phyloP scores from a whole-genome alignment of 305 asterid species.

The Solanum hybrid region DNA sequence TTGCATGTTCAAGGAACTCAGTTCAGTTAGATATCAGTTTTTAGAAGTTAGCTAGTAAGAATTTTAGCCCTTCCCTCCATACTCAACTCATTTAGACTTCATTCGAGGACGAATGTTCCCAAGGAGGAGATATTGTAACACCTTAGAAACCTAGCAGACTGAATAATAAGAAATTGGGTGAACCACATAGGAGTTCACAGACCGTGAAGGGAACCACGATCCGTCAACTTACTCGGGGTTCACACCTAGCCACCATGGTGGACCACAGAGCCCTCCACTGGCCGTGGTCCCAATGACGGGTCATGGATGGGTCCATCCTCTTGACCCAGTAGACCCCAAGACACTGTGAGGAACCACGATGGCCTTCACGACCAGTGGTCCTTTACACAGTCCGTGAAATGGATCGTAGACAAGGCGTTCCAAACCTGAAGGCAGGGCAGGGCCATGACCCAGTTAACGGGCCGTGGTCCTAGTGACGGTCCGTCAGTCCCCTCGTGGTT shows the following conservation, averaged over 20 bases:
- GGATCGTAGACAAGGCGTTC: neutral
- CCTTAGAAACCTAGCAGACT: neutral
- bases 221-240: neutral
- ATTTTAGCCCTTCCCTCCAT: neutral
- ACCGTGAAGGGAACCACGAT: neutral
- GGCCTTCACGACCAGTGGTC: neutral
- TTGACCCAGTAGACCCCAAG: neutral
- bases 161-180: neutral
- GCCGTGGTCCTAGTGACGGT: neutral
- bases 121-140: neutral
- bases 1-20: neutral
- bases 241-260: neutral
- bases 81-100: neutral
- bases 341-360: neutral
- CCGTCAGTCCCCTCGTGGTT: neutral
- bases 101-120: neutral
- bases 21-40: neutral
- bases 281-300: neutral
- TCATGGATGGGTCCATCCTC: neutral
- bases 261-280: neutral
- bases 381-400: too few species aligned
- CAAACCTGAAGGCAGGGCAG: neutral
- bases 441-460: neutral
- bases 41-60: neutral
- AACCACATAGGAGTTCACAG: neutral